Conservation (phyloP, 768 basidiomycete species). For the Gelatoporia subvermispora region DNA sequence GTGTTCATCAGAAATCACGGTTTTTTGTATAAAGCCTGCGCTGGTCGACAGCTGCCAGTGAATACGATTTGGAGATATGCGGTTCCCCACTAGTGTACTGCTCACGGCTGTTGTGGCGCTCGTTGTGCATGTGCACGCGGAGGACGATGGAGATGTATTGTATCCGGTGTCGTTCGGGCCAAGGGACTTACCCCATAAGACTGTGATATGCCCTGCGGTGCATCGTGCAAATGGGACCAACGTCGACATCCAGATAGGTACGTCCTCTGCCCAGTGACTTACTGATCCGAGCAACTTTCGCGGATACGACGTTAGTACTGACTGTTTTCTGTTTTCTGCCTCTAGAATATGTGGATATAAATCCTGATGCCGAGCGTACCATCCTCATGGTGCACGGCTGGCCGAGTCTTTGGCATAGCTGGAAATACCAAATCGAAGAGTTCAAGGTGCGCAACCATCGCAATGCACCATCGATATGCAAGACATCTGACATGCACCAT, state of each 20-base stretch:
- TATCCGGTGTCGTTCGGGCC: conserved; percentile 4
- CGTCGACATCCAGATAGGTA: conserved; percentile 44
- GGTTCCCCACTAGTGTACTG: too few relatives aligned
- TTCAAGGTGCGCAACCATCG: conserved; percentile 42
- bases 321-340: background rate
- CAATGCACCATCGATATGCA: background rate
- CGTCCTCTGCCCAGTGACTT: conserved; percentile 15
- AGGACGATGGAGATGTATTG: background rate
- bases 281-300: background rate
- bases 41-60: too few relatives aligned
- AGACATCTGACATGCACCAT: background rate
- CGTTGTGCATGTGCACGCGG: too few relatives aligned
- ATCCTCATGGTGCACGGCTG: conserved; percentile 75
- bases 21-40: too few relatives aligned
- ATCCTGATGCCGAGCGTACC: conserved; percentile 44
- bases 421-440: conserved; percentile 66
- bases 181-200: conserved; percentile 14
- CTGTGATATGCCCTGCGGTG: conserved; percentile 37
- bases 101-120: too few relatives aligned
- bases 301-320: background rate
- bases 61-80: too few relatives aligned
- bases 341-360: conserved; percentile 61
- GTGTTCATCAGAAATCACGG: too few relatives aligned
- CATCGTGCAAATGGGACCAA: conserved; percentile 29
- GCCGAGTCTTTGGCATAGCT: conserved; percentile 74